A percentile compares a stretch with the other conserved stretches of the same genome.
phyloP scores from a whole-genome alignment of 768 basidiomycete species.

The Boletales sp. region DNA sequence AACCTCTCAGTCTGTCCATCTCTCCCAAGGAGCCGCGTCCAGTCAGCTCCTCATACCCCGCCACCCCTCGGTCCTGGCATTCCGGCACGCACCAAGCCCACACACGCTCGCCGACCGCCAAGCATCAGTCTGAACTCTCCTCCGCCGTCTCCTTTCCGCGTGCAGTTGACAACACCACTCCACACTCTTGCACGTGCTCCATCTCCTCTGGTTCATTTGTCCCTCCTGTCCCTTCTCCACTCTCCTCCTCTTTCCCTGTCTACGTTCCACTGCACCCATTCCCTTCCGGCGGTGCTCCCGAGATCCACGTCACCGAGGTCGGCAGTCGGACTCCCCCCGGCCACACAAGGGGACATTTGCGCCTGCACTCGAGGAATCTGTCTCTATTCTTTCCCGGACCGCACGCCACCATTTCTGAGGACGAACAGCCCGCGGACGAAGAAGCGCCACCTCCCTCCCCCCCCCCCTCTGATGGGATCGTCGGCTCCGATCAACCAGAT shows the following conservation, averaged over 20 bases:
- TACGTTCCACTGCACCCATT: conserved; percentile 25
- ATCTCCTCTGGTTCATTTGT: conserved; percentile 31
- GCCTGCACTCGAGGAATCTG: conserved; percentile 87
- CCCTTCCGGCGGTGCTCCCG: conserved; percentile 19
- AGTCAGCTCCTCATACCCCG: no score
- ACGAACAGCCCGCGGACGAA: conserved; percentile 47
- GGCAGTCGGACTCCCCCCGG: conserved; percentile 17
- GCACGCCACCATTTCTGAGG: conserved; percentile 61
- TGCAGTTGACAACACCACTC: conserved; percentile 16
- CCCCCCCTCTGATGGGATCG: conserved; percentile 33
- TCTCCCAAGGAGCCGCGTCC: no score
- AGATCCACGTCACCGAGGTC: conserved; percentile 5
- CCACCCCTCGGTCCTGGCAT: no score
- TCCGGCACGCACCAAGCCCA: no score
- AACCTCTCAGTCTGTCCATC: no score
- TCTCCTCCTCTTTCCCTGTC: conserved; percentile 24
- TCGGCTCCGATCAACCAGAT: conserved; percentile 14
- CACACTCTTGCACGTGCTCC: conserved; percentile 30
- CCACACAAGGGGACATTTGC: conserved; percentile 50
- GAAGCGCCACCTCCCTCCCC: conserved; percentile 49
- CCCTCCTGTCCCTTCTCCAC: conserved; percentile 19
- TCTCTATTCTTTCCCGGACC: conserved; percentile 87
- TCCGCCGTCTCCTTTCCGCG: conserved; percentile 32
- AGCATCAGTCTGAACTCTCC: conserved; percentile 22
- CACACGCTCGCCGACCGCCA: conserved; percentile 16